Evolutionary conservation across 345 rosid species (phyloP).

Genomic region (Salix exigua): DNA sequence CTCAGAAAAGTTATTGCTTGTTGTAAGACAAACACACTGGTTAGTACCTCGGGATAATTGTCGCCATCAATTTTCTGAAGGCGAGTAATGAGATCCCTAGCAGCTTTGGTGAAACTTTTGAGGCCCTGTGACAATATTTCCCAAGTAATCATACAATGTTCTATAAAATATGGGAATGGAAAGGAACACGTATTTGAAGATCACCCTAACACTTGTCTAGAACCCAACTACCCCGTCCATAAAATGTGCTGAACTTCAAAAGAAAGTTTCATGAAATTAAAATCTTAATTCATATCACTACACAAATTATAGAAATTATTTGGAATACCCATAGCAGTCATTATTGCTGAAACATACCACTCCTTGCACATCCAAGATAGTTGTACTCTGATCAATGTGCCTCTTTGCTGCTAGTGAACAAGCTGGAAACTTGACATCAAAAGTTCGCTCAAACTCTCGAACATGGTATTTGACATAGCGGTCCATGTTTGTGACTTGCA

Average conservation of each 20-base stretch:
- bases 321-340: neutral
- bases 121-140: constrained; percentile 53
- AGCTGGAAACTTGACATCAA: constrained; percentile 74
- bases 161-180: neutral
- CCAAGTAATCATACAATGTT: neutral
- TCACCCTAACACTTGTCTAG: neutral
- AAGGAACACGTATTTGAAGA: neutral
- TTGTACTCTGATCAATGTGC: constrained; percentile 93
- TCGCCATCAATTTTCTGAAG: constrained; percentile 89
- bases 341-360: constrained; percentile 57
- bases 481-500: constrained; percentile 93
- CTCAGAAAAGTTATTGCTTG: neutral
- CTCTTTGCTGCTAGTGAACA: constrained; percentile 82
- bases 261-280: neutral
- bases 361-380: constrained; percentile 96
- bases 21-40: constrained; percentile 4
- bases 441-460: constrained; percentile 84
- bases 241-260: neutral
- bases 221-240: neutral
- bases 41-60: constrained; percentile 85
- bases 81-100: constrained; percentile 78
- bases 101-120: constrained; percentile 80
- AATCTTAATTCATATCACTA: neutral
- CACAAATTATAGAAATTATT: neutral
- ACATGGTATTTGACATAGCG: constrained; percentile 91